Conservation (phyloP, 164 flowering plant species). For the Echeveria elegans region DNA sequence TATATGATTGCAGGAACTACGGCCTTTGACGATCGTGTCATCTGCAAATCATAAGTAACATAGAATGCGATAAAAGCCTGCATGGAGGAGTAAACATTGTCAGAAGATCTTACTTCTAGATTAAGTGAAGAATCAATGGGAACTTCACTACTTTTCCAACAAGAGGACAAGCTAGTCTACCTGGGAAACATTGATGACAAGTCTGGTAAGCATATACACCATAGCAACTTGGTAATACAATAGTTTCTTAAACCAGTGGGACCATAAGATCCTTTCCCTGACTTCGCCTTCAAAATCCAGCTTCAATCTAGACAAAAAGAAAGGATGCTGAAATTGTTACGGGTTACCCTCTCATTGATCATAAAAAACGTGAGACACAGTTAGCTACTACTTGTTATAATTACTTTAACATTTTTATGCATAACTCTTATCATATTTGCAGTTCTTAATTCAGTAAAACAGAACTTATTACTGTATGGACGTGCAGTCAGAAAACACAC, state of each 20-base stretch:
- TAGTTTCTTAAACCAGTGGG: slow-evolving; percentile 75
- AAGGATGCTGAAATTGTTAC: neutral
- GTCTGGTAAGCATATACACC: slow-evolving; percentile 71
- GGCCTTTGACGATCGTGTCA: slow-evolving; percentile 83
- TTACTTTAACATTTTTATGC: slow-evolving; percentile 16
- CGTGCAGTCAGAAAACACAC: neutral
- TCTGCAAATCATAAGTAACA: slow-evolving; percentile 71
- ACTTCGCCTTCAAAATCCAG: slow-evolving; percentile 22
- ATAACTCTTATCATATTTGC: neutral
- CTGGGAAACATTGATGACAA: slow-evolving; percentile 87
- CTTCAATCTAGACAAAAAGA: slow-evolving; percentile 36
- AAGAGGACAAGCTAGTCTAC: slow-evolving; percentile 22
- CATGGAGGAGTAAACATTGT: slow-evolving; percentile 8
- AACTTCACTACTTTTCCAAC: slow-evolving; percentile 35
- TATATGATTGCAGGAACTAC: slow-evolving; percentile 91
- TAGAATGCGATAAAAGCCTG: slow-evolving; percentile 93
- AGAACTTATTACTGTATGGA: neutral
- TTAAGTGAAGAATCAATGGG: neutral
- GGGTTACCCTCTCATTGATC: neutral
- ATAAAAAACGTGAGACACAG: neutral
- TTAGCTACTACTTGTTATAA: too few relatives aligned
- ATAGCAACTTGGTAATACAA: slow-evolving; percentile 87
- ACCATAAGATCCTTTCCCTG: slow-evolving; percentile 60
- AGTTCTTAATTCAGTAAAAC: neutral
- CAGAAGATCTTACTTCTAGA: slow-evolving; percentile 23